These are phyloP conservation scores for Chlorociboria aeruginascens DNA, from an alignment of 495 filamentous ascomycete genomes.

Conservation along the genomic window DNA sequence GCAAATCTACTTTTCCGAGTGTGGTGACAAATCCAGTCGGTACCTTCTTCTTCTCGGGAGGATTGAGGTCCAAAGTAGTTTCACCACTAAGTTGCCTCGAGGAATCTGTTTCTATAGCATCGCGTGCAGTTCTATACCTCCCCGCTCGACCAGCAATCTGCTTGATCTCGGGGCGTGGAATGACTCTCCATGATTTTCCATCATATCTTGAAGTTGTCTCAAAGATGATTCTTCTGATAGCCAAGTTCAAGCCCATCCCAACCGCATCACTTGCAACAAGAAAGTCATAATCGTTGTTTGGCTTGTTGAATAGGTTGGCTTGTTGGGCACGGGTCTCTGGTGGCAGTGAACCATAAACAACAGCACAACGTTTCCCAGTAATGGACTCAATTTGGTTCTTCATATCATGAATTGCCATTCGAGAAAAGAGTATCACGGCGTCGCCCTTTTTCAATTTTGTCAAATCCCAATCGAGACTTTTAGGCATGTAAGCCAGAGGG, in stretches of 20 bases:
- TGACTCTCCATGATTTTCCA: slow-evolving; percentile 32
- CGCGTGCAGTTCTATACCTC: slow-evolving; percentile 62
- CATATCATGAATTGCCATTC: slow-evolving; percentile 68
- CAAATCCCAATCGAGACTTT: slow-evolving; percentile 51
- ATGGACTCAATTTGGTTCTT: slow-evolving; percentile 62
- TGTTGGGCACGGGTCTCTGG: slow-evolving; percentile 89
- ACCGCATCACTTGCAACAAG: slow-evolving; percentile 93
- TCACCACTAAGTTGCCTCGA: slow-evolving; percentile 1
- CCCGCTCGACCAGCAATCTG: slow-evolving; percentile 94
- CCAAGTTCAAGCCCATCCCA: slow-evolving; percentile 94
- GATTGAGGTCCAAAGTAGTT: not conserved
- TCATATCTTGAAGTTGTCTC: slow-evolving; percentile 60
- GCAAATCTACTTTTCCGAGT: slow-evolving; percentile 58
- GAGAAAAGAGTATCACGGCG: slow-evolving; percentile 76
- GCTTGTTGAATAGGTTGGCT: slow-evolving; percentile 86
- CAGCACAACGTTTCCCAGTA: slow-evolving; percentile 71
- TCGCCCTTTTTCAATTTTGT: slow-evolving; percentile 72
- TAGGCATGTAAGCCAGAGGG: slow-evolving; percentile 50
- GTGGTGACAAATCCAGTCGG: slow-evolving; percentile 69
- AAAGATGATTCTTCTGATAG: slow-evolving; percentile 85
- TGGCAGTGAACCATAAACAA: slow-evolving; percentile 86
- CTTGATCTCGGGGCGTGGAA: slow-evolving; percentile 70
- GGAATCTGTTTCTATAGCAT: slow-evolving; percentile 23
- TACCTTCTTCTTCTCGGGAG: slow-evolving; percentile 15
- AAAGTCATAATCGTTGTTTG: slow-evolving; percentile 86